These are phyloP conservation scores for Tylopilus sp. DNA, from an alignment of 1,284 basidiomycete genomes.

Conservation along the genomic window DNA sequence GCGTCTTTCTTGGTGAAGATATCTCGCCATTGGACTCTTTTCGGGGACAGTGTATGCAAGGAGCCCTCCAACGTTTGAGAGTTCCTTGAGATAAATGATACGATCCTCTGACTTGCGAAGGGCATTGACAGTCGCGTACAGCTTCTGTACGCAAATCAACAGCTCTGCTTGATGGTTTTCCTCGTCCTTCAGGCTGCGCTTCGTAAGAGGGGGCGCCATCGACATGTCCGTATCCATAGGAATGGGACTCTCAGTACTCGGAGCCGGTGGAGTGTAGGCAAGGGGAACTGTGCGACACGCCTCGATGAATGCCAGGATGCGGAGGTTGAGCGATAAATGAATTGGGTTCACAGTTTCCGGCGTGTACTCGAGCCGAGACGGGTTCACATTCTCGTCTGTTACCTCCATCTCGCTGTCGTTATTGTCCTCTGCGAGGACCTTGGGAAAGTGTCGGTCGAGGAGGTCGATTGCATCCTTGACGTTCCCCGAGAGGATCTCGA, in stretches of 20 bases:
- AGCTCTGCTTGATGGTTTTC: constrained; percentile 40
- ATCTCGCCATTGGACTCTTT: constrained; percentile 59
- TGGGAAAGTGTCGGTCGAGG: constrained; percentile 64
- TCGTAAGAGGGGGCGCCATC: constrained; percentile 1
- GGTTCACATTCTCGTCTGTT: constrained; percentile 26
- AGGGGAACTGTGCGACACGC: constrained; percentile 68
- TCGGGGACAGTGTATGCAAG: constrained; percentile 75
- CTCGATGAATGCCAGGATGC: constrained; percentile 80
- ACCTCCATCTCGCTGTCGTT: constrained; percentile 19
- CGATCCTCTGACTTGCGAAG: constrained; percentile 52
- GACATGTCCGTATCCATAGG: constrained; percentile 9
- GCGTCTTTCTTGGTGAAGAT: constrained; percentile 67
- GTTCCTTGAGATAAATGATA: constrained; percentile 59
- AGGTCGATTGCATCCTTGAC: constrained; percentile 64
- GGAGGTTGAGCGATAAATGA: constrained; percentile 76
- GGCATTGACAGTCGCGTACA: constrained; percentile 51
- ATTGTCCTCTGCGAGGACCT: constrained; percentile 46
- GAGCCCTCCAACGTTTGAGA: constrained; percentile 67
- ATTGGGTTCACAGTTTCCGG: constrained; percentile 60
- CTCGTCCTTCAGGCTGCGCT: constrained; percentile 29
- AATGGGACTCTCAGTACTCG: constrained; percentile 3
- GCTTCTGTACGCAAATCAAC: constrained; percentile 55
- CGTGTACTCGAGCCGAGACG: constrained; percentile 41
- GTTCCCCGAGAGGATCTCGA: constrained; percentile 60
- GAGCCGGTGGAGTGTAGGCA: constrained; percentile 31